These are phyloP conservation scores for Cinnamomum micranthum DNA, from an alignment of 164 flowering plant species.

Conservation along the genomic window DNA sequence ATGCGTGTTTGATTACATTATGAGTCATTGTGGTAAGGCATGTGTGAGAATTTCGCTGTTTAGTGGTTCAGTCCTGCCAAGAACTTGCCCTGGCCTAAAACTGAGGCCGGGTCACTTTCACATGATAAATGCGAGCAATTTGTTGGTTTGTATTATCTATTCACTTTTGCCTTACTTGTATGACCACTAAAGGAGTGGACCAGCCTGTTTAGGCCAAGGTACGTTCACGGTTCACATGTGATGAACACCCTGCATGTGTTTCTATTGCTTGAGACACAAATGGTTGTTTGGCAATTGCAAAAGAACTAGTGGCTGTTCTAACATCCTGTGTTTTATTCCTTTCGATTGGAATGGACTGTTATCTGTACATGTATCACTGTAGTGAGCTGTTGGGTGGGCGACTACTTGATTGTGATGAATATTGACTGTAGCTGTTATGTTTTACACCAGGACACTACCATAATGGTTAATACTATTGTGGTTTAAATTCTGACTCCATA, in stretches of 20 bases:
- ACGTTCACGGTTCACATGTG: background rate
- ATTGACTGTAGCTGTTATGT: too few relatives aligned
- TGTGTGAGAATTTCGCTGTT: background rate
- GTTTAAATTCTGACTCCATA: too few relatives aligned
- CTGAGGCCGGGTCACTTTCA: background rate
- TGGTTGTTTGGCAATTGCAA: background rate
- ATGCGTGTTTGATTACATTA: background rate
- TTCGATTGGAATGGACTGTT: too few relatives aligned
- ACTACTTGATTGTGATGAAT: too few relatives aligned
- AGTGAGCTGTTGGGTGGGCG: too few relatives aligned
- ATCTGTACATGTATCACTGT: too few relatives aligned
- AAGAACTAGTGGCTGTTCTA: too few relatives aligned
- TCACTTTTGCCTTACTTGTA: background rate
- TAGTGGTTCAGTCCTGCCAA: background rate
- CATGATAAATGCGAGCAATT: background rate
- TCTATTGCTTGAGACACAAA: background rate
- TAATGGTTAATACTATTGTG: too few relatives aligned
- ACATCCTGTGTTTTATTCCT: too few relatives aligned
- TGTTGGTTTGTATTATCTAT: background rate
- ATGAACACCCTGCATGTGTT: background rate
- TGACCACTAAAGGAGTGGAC: background rate
- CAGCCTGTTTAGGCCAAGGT: background rate
- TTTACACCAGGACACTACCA: too few relatives aligned
- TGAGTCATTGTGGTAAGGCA: background rate
- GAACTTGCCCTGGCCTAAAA: background rate